Evolutionary conservation across 306 rosid species (phyloP), one percentile per base, ranked within the genome.

Genomic region (Dryas octopetala): DNA sequence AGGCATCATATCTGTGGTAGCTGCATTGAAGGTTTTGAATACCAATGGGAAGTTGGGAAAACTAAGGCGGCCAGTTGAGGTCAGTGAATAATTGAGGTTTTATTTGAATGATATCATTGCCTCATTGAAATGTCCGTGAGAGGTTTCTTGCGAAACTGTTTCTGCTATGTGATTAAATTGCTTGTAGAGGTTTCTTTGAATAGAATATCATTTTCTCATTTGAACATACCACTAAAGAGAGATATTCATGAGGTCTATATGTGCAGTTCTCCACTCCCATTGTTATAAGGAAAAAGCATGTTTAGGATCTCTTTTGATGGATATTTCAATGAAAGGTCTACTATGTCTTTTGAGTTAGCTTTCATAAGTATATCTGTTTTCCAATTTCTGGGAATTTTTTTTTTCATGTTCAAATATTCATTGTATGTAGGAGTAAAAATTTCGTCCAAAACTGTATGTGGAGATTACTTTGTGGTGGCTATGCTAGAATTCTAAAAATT

Each of bases 11-110:
- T 82, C 92, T 61, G 97, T 90, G 57, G n/a, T 95, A 83, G 83
- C 97, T 79, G 97, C 98, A 38, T 73, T 95, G 45, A 95, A 95
- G 87, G 93, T 82, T 76, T 51, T 95, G 85, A 81, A 81, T 62
- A 62, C 75, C 85, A 78, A 72, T 71, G 87, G 91, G 76, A 89
- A 77, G 68, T 62, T 91, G 76, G 87, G 85, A 80, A 78, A 80
- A 78, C 77, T 90, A 75, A 90, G 74, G 81, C 89, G 96, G 66
- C 97, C 97, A 1, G 84, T 95, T 48, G 97, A 95, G 93, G 98
- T 91, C 59, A 66, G 93, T 76, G 66, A 61, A 65, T 46, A 54
- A 68, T 47, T 62, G 48, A 50, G 68, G 60, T 46, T 51, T 74
- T 49, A 6, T 13, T 16, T 70, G 55, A 59, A 59, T 9, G 4